phyloP scores from a whole-genome alignment of 352 stramenopile species.

The Phytophthora litchii region DNA sequence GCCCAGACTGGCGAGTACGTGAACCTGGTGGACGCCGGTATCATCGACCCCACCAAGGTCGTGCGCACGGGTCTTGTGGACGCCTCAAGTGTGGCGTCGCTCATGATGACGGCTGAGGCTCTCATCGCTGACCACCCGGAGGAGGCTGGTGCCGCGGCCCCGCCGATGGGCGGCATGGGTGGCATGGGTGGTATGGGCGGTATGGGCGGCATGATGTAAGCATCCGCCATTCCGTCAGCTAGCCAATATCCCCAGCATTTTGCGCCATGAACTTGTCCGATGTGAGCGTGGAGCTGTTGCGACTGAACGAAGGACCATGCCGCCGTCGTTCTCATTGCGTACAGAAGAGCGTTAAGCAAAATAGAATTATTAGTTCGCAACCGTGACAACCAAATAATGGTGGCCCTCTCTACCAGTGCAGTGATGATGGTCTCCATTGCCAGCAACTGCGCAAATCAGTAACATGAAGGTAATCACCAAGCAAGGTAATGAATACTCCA shows the following conservation, averaged over 20 bases:
- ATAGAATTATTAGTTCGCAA: constrained; percentile 52
- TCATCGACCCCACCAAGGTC: constrained; percentile 99
- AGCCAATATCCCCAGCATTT: constrained; percentile 19
- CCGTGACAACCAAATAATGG: neutral
- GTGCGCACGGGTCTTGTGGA: constrained; percentile 98
- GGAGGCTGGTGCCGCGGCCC: constrained; percentile 63
- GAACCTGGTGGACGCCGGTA: constrained; percentile 98
- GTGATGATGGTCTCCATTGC: constrained; percentile 20
- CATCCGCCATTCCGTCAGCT: constrained; percentile 9
- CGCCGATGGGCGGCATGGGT: constrained; percentile 84
- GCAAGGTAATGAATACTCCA: constrained; percentile 23
- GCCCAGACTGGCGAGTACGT: constrained; percentile 97
- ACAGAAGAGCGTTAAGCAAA: constrained; percentile 38
- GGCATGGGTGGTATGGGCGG: constrained; percentile 85
- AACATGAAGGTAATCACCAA: constrained; percentile 5
- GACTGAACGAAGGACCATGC: constrained; percentile 35
- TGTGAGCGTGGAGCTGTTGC: constrained; percentile 30
- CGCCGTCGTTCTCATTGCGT: constrained; percentile 28
- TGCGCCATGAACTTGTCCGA: constrained; percentile 19
- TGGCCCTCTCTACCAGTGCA: neutral
- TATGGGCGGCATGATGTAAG: constrained; percentile 89
- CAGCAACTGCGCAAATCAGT: constrained; percentile 28
- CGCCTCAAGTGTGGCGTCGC: constrained; percentile 97
- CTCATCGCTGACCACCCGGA: constrained; percentile 97
- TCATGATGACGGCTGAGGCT: constrained; percentile 99